Conservation (phyloP, 176 grass and related monocot genomes). For the Aechmea fasciata region DNA sequence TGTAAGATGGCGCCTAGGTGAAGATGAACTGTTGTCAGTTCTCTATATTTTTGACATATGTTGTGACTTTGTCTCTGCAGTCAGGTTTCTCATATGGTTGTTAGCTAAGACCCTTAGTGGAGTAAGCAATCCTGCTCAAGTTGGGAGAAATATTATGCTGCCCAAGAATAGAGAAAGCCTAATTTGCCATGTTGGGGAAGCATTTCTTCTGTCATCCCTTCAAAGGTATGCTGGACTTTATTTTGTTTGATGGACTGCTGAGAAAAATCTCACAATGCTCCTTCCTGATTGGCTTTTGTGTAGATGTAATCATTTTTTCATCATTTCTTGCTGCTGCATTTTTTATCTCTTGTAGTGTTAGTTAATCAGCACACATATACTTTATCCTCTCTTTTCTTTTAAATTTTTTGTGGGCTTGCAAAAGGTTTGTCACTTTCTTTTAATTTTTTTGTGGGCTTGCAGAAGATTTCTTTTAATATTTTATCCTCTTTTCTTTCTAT, state of each 20-base stretch:
- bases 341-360: conserved; percentile 6
- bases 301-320: background rate
- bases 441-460: too few species aligned
- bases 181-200: conserved; percentile 79
- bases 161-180: conserved; percentile 75
- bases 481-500: too few species aligned
- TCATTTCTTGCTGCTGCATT: background rate
- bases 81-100: conserved; percentile 83
- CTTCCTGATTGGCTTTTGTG: background rate
- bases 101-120: conserved; percentile 56
- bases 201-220: conserved; percentile 83
- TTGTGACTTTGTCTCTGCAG: conserved; percentile 71
- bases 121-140: conserved; percentile 36
- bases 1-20: conserved; percentile 66
- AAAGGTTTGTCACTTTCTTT: too few species aligned
- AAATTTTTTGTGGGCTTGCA: too few species aligned
- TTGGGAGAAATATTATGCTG: conserved; percentile 40
- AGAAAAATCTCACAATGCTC: background rate
- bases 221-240: conserved; percentile 54
- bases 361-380: background rate
- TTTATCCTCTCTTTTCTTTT: too few species aligned
- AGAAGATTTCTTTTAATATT: too few species aligned
- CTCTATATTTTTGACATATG: conserved; percentile 86
- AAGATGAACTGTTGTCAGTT: conserved; percentile 76
- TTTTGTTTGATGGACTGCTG: background rate